These are phyloP conservation scores for Rutstroemia sp. DNA, from an alignment of 2,329 filamentous ascomycete species.

Conservation along the genomic window DNA sequence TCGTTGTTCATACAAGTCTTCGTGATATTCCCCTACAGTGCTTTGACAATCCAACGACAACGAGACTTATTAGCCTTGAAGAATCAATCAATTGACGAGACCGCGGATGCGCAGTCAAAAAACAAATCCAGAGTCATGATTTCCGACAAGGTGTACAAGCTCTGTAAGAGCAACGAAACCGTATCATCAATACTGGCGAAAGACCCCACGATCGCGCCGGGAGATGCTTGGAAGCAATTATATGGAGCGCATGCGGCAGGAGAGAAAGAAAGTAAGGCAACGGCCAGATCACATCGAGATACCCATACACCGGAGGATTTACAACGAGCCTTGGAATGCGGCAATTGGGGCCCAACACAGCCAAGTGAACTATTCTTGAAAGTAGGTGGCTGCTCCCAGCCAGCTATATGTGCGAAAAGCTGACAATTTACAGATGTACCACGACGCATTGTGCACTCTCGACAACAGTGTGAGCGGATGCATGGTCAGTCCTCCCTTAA, in stretches of 20 bases:
- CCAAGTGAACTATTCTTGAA: constrained; percentile 63
- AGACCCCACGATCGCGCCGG: constrained; percentile 45
- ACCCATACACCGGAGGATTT: constrained; percentile 36
- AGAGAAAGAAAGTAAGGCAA: constrained; percentile 16
- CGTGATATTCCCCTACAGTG: constrained; percentile 28
- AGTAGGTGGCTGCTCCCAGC: constrained; percentile 30
- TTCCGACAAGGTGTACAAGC: constrained; percentile 39
- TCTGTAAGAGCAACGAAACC: constrained; percentile 46
- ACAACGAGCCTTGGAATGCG: constrained; percentile 50
- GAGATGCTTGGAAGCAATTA: constrained; percentile 47
- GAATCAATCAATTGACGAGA: background rate
- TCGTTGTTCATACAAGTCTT: constrained; percentile 25
- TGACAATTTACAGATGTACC: constrained; percentile 21
- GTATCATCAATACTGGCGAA: constrained; percentile 51
- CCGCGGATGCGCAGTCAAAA: background rate
- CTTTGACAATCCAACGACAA: constrained; percentile 25
- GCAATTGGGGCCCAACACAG: constrained; percentile 55
- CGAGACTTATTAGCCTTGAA: constrained; percentile 3
- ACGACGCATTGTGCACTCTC: constrained; percentile 23
- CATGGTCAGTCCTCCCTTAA: constrained; percentile 50
- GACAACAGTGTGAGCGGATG: constrained; percentile 30
- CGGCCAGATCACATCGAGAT: constrained; percentile 17
- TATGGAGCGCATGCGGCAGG: constrained; percentile 33
- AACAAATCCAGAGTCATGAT: constrained; percentile 28
- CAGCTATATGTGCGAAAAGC: background rate